A percentile compares a stretch with the other conserved stretches of the same genome.
phyloP scores from a whole-genome alignment of 2,329 filamentous ascomycete species.

The Ophiocordyceps robertsii region DNA sequence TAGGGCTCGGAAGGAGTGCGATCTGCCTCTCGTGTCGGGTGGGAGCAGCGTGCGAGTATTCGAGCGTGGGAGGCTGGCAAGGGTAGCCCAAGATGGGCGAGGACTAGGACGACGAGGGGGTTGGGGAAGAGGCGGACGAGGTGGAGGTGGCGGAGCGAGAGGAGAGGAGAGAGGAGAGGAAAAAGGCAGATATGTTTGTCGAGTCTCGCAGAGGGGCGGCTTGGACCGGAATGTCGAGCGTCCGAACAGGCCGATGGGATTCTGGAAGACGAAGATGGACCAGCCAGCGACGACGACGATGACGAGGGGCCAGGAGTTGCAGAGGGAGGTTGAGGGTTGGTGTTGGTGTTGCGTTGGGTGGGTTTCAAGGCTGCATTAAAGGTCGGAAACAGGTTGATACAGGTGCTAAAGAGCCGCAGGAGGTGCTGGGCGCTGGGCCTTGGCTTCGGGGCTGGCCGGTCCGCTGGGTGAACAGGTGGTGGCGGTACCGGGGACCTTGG shows the following conservation, averaged over 20 bases:
- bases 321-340: neutral
- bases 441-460: neutral
- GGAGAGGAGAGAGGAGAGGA: neutral
- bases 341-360: neutral
- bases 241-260: neutral
- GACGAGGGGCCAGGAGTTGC: slow-evolving; percentile 2
- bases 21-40: neutral
- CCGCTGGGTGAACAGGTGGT: neutral
- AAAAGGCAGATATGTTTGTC: neutral
- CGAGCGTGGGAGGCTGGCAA: neutral
- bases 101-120: neutral
- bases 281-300: neutral
- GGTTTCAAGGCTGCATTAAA: slow-evolving; percentile 4
- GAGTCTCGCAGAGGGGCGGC: too few relatives aligned
- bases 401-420: slow-evolving; percentile 1
- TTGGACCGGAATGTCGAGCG: neutral
- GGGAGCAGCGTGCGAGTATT: neutral
- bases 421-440: neutral
- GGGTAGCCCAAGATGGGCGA: neutral
- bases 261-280: neutral
- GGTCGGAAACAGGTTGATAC: slow-evolving; percentile 3
- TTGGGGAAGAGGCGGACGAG: neutral
- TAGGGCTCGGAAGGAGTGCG: neutral
- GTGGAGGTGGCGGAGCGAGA: neutral
- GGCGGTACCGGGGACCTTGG: too few relatives aligned